Conservation (phyloP, 176 grass and related monocot genomes). For the Aechmea fasciata region DNA sequence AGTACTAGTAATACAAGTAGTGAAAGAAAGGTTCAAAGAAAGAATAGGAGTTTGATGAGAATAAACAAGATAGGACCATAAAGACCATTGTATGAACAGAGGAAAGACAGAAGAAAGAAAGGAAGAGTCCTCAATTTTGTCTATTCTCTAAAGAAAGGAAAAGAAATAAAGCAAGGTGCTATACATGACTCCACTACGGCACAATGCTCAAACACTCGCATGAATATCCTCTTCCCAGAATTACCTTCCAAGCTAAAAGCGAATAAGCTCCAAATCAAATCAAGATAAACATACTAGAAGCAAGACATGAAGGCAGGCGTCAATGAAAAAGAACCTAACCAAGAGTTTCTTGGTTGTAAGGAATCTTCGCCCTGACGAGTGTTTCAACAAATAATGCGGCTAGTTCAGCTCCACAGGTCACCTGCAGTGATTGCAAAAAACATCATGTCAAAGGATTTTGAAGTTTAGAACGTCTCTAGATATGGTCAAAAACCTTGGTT, state of each 20-base stretch:
- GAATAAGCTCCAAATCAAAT: not conserved
- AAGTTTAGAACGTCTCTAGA: not conserved
- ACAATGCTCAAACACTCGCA: not conserved
- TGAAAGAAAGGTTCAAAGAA: too few species aligned
- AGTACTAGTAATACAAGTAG: too few species aligned
- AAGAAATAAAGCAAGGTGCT: not conserved
- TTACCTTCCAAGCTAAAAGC: not conserved
- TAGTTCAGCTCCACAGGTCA: conserved; percentile 82
- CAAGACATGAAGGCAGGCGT: conserved; percentile 2
- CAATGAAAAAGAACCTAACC: conserved; percentile 37
- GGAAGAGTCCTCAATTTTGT: not conserved
- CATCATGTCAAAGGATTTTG: not conserved
- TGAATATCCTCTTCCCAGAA: not conserved
- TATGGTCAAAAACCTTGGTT: conserved; percentile 11
- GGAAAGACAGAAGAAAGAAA: too few species aligned
- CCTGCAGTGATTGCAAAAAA: conserved; percentile 41
- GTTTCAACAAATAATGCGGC: conserved; percentile 60
- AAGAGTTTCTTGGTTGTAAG: conserved; percentile 60
- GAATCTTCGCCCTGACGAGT: conserved; percentile 46
- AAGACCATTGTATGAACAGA: too few species aligned
- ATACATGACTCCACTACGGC: not conserved
- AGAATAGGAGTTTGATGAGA: too few species aligned
- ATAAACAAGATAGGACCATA: too few species aligned
- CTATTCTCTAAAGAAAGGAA: not conserved
- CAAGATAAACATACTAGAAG: not conserved